Evolutionary conservation across 2,329 filamentous ascomycete species (phyloP), one percentile per base, ranked within the genome.

Genomic region (Alternaria arborescens): DNA sequence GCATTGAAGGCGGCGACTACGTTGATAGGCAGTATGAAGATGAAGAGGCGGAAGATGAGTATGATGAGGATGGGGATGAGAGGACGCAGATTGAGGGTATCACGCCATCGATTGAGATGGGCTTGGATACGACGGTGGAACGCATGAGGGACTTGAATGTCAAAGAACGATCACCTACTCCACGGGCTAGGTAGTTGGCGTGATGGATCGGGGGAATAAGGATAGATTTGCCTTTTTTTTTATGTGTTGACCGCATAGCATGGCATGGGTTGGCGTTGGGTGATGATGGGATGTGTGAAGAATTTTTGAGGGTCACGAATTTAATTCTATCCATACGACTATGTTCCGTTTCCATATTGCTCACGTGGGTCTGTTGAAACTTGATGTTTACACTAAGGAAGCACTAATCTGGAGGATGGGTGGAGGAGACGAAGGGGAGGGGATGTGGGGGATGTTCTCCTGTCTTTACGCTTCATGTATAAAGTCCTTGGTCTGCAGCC

Each of bases 1-100:
- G 82, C 20, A 80, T 86, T 5, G 83, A 84, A 44, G 78, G 80
- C 7, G 68, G 69, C 3, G 68, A 72, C 11, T 73, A 71, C 16
- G 67, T 64, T 3, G 70, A 70, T 66, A 70, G n/a, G 64, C 68
- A 16, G 64, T 62, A 70, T 5, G 69, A 68, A 4, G 24, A 26
- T 26, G 67, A 32, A 67, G 66, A 68, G 28, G 28, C 0, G n/a
- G 66, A 69, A 8, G 68, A 68, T 5, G 65, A 71, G 14, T 64
- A 58, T 1, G 68, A 71, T 5, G 60, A 70, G 36, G 70, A 73
- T 5, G 70, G 72, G 12, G 71, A 70, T 12, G 69, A 68, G 4
- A 66, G 59, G 12, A 42, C 51, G 4, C 67, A 70, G 46, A 24
- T 58, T 11, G 68, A 71, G 43, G 65, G 55, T 0, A 14, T 42